Percentiles rank a stretch among this genome's conserved stretches.
Evolutionary conservation across 148 eudicot genomes (phyloP).

Genomic region (Rhododendron vialii): DNA sequence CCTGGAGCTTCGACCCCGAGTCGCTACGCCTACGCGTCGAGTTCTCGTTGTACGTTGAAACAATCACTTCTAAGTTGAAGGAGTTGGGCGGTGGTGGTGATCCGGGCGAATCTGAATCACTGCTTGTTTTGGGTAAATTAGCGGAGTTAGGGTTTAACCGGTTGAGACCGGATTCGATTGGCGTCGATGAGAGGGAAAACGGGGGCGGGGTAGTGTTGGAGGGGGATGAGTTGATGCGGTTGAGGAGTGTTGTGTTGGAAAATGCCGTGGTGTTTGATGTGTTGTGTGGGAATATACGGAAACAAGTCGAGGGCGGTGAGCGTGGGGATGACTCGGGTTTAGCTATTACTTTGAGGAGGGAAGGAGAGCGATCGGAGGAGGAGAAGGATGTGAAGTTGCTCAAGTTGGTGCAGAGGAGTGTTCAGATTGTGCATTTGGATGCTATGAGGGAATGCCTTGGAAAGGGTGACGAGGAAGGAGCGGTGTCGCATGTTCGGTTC

Average conservation of each 20-base stretch:
- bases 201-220: conserved; percentile 18
- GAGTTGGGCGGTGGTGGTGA: conserved; percentile 6
- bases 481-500: conserved; percentile 51
- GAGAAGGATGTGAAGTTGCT: conserved; percentile 51
- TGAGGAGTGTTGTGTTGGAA: conserved; percentile 57
- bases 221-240: conserved; percentile 51
- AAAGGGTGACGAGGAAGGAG: conserved; percentile 45
- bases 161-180: too few relatives aligned
- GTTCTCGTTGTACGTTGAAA: conserved; percentile 56
- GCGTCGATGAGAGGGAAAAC: conserved; percentile 17
- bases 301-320: conserved; percentile 41
- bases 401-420: conserved; percentile 46
- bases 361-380: conserved; percentile 35
- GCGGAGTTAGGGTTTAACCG: conserved; percentile 39
- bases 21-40: conserved; percentile 58
- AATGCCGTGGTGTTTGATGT: conserved; percentile 62
- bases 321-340: conserved; percentile 30
- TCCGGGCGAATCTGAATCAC: conserved; percentile 14
- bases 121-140: conserved; percentile 46
- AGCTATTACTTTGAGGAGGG: conserved; percentile 48
- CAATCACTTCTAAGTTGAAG: conserved; percentile 33
- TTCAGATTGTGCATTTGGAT: conserved; percentile 75
- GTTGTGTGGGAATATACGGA: conserved; percentile 54
- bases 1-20: conserved; percentile 47
- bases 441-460: conserved; percentile 54